Evolutionary conservation across 2,329 filamentous ascomycete species (phyloP).

Genomic region (Aureobasidium sp.): DNA sequence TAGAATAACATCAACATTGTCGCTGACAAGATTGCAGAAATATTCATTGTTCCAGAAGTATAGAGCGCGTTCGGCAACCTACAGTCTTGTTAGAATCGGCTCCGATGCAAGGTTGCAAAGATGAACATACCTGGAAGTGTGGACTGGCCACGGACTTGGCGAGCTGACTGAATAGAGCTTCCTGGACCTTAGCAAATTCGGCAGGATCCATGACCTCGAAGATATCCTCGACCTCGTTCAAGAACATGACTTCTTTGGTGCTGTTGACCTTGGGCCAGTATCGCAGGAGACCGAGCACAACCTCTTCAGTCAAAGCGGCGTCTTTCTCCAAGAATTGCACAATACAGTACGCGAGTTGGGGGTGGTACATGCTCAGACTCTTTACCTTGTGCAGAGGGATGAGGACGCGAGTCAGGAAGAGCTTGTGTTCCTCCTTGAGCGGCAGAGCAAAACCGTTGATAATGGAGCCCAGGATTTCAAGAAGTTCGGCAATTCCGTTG

Average conservation of each 20-base stretch:
- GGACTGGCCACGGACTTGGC: constrained; percentile 97
- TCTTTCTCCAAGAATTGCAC: constrained; percentile 99
- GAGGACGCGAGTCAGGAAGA: constrained; percentile 88
- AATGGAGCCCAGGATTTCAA: constrained; percentile 96
- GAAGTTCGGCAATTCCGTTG: constrained; percentile 92
- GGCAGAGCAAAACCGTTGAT: constrained; percentile 98
- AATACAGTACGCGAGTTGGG: constrained; percentile 96
- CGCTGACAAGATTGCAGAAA: constrained; percentile 97
- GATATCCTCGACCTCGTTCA: constrained; percentile 98
- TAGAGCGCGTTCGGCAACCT: constrained; percentile 88
- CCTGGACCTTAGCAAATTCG: constrained; percentile 97
- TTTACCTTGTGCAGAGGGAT: constrained; percentile 97
- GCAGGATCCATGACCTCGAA: constrained; percentile 99
- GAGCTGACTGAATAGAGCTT: constrained; percentile 92
- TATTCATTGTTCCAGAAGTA: constrained; percentile 99
- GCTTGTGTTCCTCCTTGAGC: constrained; percentile 96
- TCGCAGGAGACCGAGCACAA: constrained; percentile 84
- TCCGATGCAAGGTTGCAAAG: neutral
- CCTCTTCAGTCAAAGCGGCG: constrained; percentile 91
- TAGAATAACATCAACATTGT: constrained; percentile 96
- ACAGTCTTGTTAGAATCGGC: constrained; percentile 13
- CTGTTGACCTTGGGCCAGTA: constrained; percentile 99
- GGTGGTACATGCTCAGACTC: constrained; percentile 99
- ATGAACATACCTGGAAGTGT: constrained; percentile 67
- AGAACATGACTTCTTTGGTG: constrained; percentile 99